phyloP scores from a whole-genome alignment of 805 yeast genomes.

The Yarrowia divulgata region DNA sequence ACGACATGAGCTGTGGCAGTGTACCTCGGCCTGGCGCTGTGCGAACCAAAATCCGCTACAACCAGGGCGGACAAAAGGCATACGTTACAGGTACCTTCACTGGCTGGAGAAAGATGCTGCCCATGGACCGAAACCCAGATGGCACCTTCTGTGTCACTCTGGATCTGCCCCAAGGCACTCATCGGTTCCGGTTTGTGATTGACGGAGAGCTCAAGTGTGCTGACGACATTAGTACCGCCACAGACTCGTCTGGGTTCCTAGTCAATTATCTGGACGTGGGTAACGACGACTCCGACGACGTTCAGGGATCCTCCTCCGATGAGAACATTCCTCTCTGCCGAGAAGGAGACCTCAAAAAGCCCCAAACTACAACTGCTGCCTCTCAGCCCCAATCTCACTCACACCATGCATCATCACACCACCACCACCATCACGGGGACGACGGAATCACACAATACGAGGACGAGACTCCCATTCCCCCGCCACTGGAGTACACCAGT shows the following conservation, averaged over 20 bases:
- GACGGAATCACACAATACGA: conserved; percentile 34
- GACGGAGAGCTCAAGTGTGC: conserved; percentile 91
- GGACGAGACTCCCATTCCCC: conserved; percentile 8
- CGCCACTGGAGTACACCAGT: conserved; percentile 43
- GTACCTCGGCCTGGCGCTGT: conserved; percentile 10
- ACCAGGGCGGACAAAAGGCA: conserved; percentile 89
- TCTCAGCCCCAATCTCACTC: background rate
- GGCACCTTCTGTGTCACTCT: conserved; percentile 45
- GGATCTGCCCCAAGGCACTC: conserved; percentile 80
- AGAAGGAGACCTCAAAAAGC: conserved; percentile 20
- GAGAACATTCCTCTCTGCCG: conserved; percentile 26
- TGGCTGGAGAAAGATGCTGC: conserved; percentile 97
- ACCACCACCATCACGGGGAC: conserved; percentile 3
- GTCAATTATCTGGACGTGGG: conserved; percentile 71
- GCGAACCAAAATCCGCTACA: conserved; percentile 62
- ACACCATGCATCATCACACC: conserved; percentile 14
- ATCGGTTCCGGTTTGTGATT: conserved; percentile 89
- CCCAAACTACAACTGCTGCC: background rate
- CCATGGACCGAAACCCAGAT: conserved; percentile 58
- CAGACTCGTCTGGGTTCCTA: conserved; percentile 95
- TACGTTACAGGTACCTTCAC: conserved; percentile 96
- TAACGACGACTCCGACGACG: conserved; percentile 14
- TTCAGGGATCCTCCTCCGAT: background rate
- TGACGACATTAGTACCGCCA: conserved; percentile 91
- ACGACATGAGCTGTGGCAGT: conserved; percentile 16